Conservation (phyloP, 352 stramenopile genomes). For the Globisporangium paddicum region DNA sequence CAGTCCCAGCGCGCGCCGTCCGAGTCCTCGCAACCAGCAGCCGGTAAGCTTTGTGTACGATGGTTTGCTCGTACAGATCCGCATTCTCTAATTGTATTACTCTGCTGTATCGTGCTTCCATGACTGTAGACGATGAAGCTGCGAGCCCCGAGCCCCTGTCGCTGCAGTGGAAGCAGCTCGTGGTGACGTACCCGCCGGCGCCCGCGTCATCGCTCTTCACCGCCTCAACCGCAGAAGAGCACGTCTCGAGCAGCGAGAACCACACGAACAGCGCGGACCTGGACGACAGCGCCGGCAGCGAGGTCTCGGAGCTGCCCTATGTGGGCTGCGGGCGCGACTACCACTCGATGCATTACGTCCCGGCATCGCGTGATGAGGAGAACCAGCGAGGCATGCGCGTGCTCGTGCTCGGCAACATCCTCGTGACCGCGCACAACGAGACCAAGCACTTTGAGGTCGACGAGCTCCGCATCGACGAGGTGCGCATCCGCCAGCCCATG, state of each 20-base stretch:
- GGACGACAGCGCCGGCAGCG: conserved; percentile 1
- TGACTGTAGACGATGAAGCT: no score
- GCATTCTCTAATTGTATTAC: background rate
- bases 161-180: conserved; percentile 52
- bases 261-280: conserved; percentile 17
- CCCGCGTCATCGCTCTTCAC: conserved; percentile 19
- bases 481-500: conserved; percentile 43
- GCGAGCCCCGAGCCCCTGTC: background rate
- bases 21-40: background rate
- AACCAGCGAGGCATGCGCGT: conserved; percentile 34
- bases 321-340: conserved; percentile 36
- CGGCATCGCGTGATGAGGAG: conserved; percentile 30
- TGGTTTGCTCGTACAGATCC: background rate
- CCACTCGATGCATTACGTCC: conserved; percentile 74
- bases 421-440: conserved; percentile 23
- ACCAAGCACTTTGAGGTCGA: conserved; percentile 35
- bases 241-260: conserved; percentile 9
- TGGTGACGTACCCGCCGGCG: conserved; percentile 27
- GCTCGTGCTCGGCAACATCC: conserved; percentile 58
- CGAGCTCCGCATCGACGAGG: conserved; percentile 57
- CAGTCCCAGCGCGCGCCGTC: conserved; percentile 5
- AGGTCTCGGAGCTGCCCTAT: conserved; percentile 8
- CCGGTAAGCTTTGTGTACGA: no score
- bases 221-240: conserved; percentile 6
- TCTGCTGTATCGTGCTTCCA: background rate